These are phyloP conservation scores for Ambrosia trifida DNA, from an alignment of 129 eudicot species.

Conservation along the genomic window DNA sequence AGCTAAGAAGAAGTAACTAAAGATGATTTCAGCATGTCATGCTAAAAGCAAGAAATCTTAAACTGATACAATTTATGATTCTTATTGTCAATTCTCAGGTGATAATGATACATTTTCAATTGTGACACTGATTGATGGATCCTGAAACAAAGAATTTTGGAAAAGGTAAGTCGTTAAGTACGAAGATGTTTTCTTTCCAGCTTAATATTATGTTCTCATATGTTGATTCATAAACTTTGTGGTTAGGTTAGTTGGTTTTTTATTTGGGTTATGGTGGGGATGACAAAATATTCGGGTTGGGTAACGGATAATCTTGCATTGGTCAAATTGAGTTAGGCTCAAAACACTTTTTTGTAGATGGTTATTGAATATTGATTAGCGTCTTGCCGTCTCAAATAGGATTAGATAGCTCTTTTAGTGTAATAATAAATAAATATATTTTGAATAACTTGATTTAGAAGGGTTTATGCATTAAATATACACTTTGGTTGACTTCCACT, in stretches of 20 bases:
- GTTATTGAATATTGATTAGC: too few species aligned
- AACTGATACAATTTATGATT: not conserved
- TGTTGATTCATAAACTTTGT: not conserved
- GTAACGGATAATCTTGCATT: not conserved
- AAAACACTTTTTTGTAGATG: too few species aligned
- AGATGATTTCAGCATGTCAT: too few species aligned
- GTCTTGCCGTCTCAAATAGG: too few species aligned
- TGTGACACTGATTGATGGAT: constrained; percentile 72
- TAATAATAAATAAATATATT: too few species aligned
- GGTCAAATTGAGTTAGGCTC: not conserved
- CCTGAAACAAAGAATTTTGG: constrained; percentile 85
- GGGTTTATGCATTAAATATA: too few species aligned
- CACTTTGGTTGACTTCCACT: too few species aligned
- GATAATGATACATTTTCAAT: constrained; percentile 47
- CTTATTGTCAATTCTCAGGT: constrained; percentile 30
- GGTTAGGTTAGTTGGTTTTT: not conserved
- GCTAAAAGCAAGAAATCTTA: too few species aligned
- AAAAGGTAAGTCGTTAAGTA: constrained; percentile 56
- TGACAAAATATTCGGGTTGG: not conserved
- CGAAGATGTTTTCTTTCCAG: not conserved
- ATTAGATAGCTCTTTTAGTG: too few species aligned
- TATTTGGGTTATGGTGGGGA: not conserved
- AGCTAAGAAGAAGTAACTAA: too few species aligned
- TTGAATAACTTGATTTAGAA: too few species aligned
- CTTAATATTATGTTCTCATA: not conserved